phyloP scores from a whole-genome alignment of 1,139 yeast species.

The Saccharomyces hybrid region DNA sequence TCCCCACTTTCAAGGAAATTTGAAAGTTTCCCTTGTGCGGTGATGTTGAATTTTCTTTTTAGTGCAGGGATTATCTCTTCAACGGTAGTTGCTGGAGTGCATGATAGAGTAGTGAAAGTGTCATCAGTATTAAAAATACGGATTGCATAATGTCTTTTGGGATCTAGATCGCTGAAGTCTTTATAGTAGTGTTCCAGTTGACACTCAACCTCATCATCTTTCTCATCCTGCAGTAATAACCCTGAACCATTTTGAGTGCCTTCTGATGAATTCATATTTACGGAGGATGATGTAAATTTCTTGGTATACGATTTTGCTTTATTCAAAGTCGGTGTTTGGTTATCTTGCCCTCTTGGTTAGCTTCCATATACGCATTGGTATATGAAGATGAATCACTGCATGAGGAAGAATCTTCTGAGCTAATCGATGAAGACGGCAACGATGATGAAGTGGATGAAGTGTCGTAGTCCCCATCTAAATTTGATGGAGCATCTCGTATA shows the following conservation, averaged over 20 bases:
- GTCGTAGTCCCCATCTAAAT: slow-evolving; percentile 1
- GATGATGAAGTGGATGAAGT: not conserved
- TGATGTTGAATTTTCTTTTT: slow-evolving; percentile 58
- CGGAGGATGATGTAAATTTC: slow-evolving; percentile 6
- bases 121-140: slow-evolving; percentile 74
- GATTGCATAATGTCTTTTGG: slow-evolving; percentile 35
- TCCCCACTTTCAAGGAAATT: slow-evolving; percentile 73
- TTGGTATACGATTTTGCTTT: not conserved
- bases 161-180: slow-evolving; percentile 29
- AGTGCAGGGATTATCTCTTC: slow-evolving; percentile 61
- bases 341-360: not conserved
- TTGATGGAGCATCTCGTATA: slow-evolving; percentile 2
- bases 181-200: slow-evolving; percentile 30
- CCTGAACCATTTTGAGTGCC: slow-evolving; percentile 3
- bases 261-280: slow-evolving; percentile 3
- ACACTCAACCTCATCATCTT: slow-evolving; percentile 32
- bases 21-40: slow-evolving; percentile 72
- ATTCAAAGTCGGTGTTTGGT: not conserved
- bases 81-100: slow-evolving; percentile 68
- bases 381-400: not conserved
- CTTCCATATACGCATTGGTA: not conserved
- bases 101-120: slow-evolving; percentile 71
- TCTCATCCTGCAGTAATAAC: slow-evolving; percentile 26
- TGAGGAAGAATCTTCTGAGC: not conserved
- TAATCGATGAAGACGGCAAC: not conserved